Percentiles rank a stretch among this genome's conserved stretches.
Evolutionary conservation across 2,329 filamentous ascomycete genomes (phyloP).

Genomic region (Ophiosphaerella narmari): DNA sequence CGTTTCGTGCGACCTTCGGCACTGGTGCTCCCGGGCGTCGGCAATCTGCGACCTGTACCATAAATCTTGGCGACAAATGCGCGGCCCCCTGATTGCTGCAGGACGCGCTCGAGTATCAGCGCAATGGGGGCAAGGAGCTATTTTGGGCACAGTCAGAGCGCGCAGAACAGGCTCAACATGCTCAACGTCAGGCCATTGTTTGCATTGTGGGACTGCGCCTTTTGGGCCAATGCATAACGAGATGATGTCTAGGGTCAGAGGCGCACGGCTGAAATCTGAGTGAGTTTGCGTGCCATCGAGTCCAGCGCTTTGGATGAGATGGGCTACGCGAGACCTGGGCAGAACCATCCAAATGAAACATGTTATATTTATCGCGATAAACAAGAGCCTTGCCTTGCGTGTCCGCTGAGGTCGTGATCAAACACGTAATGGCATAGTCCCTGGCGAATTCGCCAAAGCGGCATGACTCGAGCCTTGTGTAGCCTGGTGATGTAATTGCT

Average conservation of each 20-base stretch:
- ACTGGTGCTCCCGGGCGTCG: slow-evolving; percentile 13
- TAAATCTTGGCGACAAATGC: slow-evolving; percentile 3
- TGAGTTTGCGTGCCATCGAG: neutral
- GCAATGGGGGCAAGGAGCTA: slow-evolving; percentile 5
- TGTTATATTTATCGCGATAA: neutral
- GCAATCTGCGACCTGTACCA: slow-evolving; percentile 11
- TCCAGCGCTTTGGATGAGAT: neutral
- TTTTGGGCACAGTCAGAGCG: slow-evolving; percentile 2
- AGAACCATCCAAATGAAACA: neutral
- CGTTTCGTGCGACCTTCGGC: slow-evolving; percentile 28
- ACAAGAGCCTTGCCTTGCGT: neutral
- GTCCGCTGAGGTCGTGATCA: slow-evolving; percentile 2
- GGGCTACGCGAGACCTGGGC: neutral
- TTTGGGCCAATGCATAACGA: slow-evolving; percentile 10
- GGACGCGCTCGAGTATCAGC: neutral
- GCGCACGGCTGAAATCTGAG: slow-evolving; percentile 7
- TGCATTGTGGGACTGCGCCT: slow-evolving; percentile 18
- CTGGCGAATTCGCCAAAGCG: slow-evolving; percentile 10
- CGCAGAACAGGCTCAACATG: slow-evolving; percentile 3
- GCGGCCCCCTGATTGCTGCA: neutral
- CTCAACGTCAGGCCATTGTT: slow-evolving; percentile 16
- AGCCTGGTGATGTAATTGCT: slow-evolving; percentile 23
- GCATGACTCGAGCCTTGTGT: slow-evolving; percentile 6
- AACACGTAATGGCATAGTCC: slow-evolving; percentile 15
- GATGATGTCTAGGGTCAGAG: slow-evolving; percentile 21